A percentile compares a stretch with the other conserved stretches of the same genome.
phyloP scores from a whole-genome alignment of 1,284 basidiomycete species.

The Malassezia furfur region DNA sequence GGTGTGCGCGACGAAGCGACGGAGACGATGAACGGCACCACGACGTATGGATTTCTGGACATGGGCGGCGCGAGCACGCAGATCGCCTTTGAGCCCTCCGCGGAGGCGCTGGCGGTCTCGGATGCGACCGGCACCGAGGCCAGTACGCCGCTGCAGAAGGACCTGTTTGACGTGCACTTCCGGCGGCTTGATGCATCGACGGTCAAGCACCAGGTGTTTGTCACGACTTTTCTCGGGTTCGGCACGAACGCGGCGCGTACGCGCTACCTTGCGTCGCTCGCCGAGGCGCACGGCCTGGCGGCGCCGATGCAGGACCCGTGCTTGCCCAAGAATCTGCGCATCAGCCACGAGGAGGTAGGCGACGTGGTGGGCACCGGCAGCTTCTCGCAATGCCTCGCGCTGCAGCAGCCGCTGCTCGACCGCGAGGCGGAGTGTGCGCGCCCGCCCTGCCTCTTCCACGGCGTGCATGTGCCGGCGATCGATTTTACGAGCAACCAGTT shows the following conservation, averaged over 20 bases:
- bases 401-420: slow-evolving; percentile 70
- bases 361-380: slow-evolving; percentile 65
- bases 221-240: slow-evolving; percentile 96
- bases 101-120: slow-evolving; percentile 52
- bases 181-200: slow-evolving; percentile 74
- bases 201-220: slow-evolving; percentile 84
- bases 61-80: slow-evolving; percentile 99
- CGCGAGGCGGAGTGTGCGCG: slow-evolving; percentile 73
- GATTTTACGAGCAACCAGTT: slow-evolving; percentile 85
- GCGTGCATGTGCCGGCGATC: slow-evolving; percentile 67
- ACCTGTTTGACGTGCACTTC: slow-evolving; percentile 62
- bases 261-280: slow-evolving; percentile 58
- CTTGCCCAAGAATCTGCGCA: slow-evolving; percentile 64
- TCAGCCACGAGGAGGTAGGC: neutral
- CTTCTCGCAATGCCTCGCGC: slow-evolving; percentile 70
- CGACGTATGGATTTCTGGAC: slow-evolving; percentile 90
- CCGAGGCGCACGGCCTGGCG: neutral
- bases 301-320: slow-evolving; percentile 64
- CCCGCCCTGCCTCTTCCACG: slow-evolving; percentile 87
- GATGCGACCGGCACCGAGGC: slow-evolving; percentile 12
- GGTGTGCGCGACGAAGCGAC: too few species aligned
- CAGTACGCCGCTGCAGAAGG: neutral
- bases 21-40: slow-evolving; percentile 47
- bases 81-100: slow-evolving; percentile 70
- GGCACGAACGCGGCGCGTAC: slow-evolving; percentile 92